Evolutionary conservation across 2,329 filamentous ascomycete genomes (phyloP), one percentile per base, ranked within the genome.

Genomic region (Scedosporium aurantiacum): DNA sequence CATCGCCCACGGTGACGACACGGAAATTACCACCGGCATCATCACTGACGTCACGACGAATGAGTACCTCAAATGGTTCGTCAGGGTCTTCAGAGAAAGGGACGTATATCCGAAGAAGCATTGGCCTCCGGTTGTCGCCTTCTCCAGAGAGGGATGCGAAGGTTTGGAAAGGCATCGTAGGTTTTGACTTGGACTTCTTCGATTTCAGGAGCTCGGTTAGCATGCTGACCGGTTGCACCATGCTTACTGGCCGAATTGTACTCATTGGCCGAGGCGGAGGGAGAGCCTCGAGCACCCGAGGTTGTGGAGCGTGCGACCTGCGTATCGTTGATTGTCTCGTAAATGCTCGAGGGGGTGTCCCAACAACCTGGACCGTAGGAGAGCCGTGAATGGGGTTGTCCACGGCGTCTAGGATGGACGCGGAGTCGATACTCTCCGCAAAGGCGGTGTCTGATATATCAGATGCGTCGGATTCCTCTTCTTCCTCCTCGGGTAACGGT

Each of bases 121-220:
- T 78, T 2, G 90, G 89, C 58, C 87, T 89, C n/a, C 62, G 60
- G 5, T 87, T 82, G 64, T 92, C 90, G 18, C 88, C 90, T 69
- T 91, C 87, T 0, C 89, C 90, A 62, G 87, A 90, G 43, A 90
- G 79, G 16, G 86, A 82, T 1, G 88, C 89, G 72, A 91, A 94
- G 25, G 83, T 82, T 67, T 92, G 88, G 65, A 93, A 87, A 0
- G 89, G 89, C 68, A 88, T 84, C 5, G 82, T 82, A 6, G 82
- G 81, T 65, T 87, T 87, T 1, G 85, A 81, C 66, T 87, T 84
- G 18, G 84, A 82, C 66, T 87, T 82, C 70, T 88, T 90, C 32
- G 86, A 87, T 66, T 88, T 88, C 25, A 93, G 77, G 4, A 87
- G 85, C 60, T 86, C 86, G 0, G 88, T 88, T 23, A 92, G 75